Base-by-base conservation (phyloP, 305 asterid species). In the Fraxinus velutina region DNA sequence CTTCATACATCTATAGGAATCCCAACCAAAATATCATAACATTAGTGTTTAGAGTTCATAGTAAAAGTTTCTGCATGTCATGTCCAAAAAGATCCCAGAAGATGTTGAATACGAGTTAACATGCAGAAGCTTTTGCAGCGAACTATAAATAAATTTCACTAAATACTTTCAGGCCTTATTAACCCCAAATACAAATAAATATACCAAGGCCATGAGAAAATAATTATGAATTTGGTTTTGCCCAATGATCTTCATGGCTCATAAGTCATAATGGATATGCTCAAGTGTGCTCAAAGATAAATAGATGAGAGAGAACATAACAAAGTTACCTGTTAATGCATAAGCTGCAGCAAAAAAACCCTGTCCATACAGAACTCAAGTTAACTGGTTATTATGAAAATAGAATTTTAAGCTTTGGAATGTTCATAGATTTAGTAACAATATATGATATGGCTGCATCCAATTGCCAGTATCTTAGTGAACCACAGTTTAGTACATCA, bases 291-390 rank as follows among this genome's bases (percentile, higher is more conserved):
- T 68, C 33, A 71, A 30, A 80, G 81, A 78, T 80, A 24, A 30
- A 73, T 37, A 75, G 22, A 32, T 52, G 68, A 66, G 84, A 74
- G 83, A 78, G 78, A 78, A 33, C 68, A 83, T 36, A 84, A 78
- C 68, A 10, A 8, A 30, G 81, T 87, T 86, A 95, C 98, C 99
- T 86, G 80, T 32, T 62, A 90, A 66, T 8, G 92, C 91, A 81
- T 89, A 95, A 83, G 91, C 86, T 37, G 91, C 89, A 44, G 92
- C 97, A 84, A 83, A 81, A 27, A 87, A 73, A 71, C 92, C 99
- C 97, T 94, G 94, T 82, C 73, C 82, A 84, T 57, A 39, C 78
- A 80, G 83, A 79, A 73, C 37, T 44, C 39, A 52, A 5, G 60
- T 77, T 34, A 83, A 57, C 37, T 30, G 70, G 64, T 71, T 55